phyloP scores from a whole-genome alignment of 441 rosid species.

The Euphorbia celastroides region DNA sequence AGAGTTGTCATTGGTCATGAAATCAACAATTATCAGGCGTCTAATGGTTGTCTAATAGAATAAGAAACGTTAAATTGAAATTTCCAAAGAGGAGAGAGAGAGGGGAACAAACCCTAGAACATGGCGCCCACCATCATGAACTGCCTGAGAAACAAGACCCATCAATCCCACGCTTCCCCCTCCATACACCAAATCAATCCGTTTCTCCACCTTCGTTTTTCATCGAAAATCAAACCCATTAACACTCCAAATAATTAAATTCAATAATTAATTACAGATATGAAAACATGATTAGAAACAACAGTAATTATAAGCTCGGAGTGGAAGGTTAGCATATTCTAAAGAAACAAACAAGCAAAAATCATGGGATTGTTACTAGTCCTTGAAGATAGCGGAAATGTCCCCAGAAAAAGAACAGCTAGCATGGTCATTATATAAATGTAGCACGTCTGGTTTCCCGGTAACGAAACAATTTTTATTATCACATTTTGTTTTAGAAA shows the following conservation, averaged over 20 bases:
- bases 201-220: constrained; percentile 75
- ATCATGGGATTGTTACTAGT: constrained; percentile 20
- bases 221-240: constrained; percentile 38
- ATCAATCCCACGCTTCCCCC: constrained; percentile 98
- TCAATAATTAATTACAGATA: background rate
- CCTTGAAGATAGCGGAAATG: constrained; percentile 23
- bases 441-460: constrained; percentile 45
- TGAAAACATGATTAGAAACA: background rate
- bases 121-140: constrained; percentile 99
- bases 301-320: too few species aligned
- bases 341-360: constrained; percentile 31
- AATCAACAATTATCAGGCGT: background rate
- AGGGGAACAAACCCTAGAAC: constrained; percentile 79
- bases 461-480: constrained; percentile 12
- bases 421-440: constrained; percentile 49
- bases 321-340: too few species aligned
- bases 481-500: background rate
- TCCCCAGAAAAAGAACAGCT: constrained; percentile 34
- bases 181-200: constrained; percentile 95
- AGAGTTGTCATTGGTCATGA: background rate
- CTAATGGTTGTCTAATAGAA: constrained; percentile 23
- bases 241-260: constrained; percentile 16
- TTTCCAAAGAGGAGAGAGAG: constrained; percentile 20
- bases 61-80: constrained; percentile 6
- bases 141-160: constrained; percentile 98